Evolutionary conservation across 176 grass and related monocot genomes (phyloP).

Genomic region (Alloteropsis semialata): DNA sequence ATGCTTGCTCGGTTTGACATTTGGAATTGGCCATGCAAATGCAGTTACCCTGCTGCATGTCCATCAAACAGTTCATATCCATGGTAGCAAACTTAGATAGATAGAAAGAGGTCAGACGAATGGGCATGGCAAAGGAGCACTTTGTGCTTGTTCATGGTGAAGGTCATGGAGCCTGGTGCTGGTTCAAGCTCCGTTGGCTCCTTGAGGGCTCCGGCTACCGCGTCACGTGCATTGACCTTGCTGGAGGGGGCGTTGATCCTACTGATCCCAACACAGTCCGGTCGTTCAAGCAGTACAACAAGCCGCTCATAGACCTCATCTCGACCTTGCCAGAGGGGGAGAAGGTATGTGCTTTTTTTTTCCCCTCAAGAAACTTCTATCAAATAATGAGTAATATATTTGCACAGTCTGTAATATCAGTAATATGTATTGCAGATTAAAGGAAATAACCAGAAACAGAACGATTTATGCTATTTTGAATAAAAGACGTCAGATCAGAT

Average conservation of each 20-base stretch:
- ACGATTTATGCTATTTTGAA: not conserved
- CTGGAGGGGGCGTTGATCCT: slow-evolving; percentile 44
- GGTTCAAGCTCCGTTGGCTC: slow-evolving; percentile 63
- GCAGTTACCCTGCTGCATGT: not conserved
- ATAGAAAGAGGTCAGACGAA: not conserved
- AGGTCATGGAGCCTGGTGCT: slow-evolving; percentile 72
- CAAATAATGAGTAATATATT: not conserved
- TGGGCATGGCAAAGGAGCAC: not conserved
- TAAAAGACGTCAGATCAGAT: not conserved
- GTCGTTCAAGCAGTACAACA: slow-evolving; percentile 51
- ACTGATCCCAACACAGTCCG: slow-evolving; percentile 38
- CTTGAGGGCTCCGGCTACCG: slow-evolving; percentile 46
- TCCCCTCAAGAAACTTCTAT: not conserved
- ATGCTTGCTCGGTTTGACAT: slow-evolving; percentile 13
- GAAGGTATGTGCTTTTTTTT: slow-evolving; percentile 15
- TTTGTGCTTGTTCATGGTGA: slow-evolving; percentile 66
- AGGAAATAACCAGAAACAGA: not conserved
- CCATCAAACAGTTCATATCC: not conserved
- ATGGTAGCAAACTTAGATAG: not conserved
- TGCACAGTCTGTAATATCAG: not conserved
- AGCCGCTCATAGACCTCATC: slow-evolving; percentile 47
- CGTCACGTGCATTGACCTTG: slow-evolving; percentile 57
- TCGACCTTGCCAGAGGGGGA: slow-evolving; percentile 29
- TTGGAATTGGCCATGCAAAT: not conserved
- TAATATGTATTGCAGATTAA: not conserved